A percentile compares a stretch with the other conserved stretches of the same genome.
Evolutionary conservation across 495 filamentous ascomycete species (phyloP).

Genomic region (Trypethelium eluteriae): DNA sequence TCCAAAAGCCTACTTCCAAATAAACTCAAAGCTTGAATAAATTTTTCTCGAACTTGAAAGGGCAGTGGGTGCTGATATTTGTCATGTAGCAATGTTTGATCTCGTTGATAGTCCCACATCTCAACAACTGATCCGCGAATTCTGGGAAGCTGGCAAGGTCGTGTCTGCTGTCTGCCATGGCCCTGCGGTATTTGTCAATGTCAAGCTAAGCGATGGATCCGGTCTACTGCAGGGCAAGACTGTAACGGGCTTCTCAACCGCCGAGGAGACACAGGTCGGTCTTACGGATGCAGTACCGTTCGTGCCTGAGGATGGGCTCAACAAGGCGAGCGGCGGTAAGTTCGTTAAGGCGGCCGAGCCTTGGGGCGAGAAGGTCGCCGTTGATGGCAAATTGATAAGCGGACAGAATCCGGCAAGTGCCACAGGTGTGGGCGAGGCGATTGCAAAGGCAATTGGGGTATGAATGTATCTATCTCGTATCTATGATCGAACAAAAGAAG

Average conservation of each 20-base stretch:
- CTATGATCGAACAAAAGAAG: not conserved
- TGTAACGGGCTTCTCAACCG: slow-evolving; percentile 62
- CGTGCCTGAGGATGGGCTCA: slow-evolving; percentile 53
- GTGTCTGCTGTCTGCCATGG: slow-evolving; percentile 24
- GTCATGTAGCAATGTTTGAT: slow-evolving; percentile 58
- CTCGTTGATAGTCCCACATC: slow-evolving; percentile 46
- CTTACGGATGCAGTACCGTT: slow-evolving; percentile 53
- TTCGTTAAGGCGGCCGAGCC: slow-evolving; percentile 53
- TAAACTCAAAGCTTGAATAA: slow-evolving; percentile 4
- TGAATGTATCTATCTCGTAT: not conserved
- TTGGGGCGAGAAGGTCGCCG: slow-evolving; percentile 55
- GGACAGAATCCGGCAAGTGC: slow-evolving; percentile 70
- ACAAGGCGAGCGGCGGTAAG: slow-evolving; percentile 42
- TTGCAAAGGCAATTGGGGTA: slow-evolving; percentile 31
- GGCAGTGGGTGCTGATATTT: not conserved
- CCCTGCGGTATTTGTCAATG: slow-evolving; percentile 49
- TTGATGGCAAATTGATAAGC: slow-evolving; percentile 54
- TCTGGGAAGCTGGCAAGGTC: slow-evolving; percentile 37
- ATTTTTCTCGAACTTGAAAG: not conserved
- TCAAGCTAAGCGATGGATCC: slow-evolving; percentile 45
- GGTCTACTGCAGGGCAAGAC: slow-evolving; percentile 47
- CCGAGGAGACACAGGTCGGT: slow-evolving; percentile 52
- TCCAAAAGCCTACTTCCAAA: not conserved
- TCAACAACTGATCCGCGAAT: slow-evolving; percentile 52
- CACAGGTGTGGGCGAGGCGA: slow-evolving; percentile 47